A percentile compares a stretch with the other conserved stretches of the same genome.
Evolutionary conservation across 306 rosid genomes (phyloP).

Genomic region (Gillenia trifoliata): DNA sequence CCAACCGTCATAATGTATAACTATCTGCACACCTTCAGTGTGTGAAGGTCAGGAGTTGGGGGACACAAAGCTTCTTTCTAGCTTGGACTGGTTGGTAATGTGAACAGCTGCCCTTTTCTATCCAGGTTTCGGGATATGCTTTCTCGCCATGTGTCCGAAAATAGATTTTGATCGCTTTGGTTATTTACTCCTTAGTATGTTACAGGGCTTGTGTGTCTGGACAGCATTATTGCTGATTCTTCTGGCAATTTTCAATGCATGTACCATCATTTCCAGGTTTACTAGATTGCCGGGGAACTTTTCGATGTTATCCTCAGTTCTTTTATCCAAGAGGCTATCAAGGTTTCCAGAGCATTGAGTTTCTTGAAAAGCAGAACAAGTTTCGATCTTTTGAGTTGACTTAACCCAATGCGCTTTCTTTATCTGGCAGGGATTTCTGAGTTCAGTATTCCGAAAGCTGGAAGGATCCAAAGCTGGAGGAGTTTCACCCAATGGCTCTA

Average conservation of each 20-base stretch:
- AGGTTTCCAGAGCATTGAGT: too few species aligned
- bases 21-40: constrained; percentile 66
- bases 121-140: too few species aligned
- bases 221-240: constrained; percentile 60
- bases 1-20: constrained; percentile 91
- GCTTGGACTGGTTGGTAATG: constrained; percentile 93
- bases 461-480: constrained; percentile 33
- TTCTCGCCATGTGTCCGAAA: too few species aligned
- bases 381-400: neutral
- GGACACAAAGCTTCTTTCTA: constrained; percentile 44
- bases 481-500: constrained; percentile 58
- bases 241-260: constrained; percentile 73
- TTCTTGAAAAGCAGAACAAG: neutral
- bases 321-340: constrained; percentile 77
- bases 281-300: constrained; percentile 82
- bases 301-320: constrained; percentile 81
- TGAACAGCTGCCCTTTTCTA: too few species aligned
- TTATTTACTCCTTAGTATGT: too few species aligned
- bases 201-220: constrained; percentile 91
- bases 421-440: constrained; percentile 68
- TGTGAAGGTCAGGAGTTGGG: constrained; percentile 57
- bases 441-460: constrained; percentile 56
- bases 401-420: neutral
- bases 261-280: constrained; percentile 59
- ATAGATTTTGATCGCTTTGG: too few species aligned